Evolutionary conservation across 805 yeast species (phyloP).

Genomic region (Komagataella kurtzmanii): DNA sequence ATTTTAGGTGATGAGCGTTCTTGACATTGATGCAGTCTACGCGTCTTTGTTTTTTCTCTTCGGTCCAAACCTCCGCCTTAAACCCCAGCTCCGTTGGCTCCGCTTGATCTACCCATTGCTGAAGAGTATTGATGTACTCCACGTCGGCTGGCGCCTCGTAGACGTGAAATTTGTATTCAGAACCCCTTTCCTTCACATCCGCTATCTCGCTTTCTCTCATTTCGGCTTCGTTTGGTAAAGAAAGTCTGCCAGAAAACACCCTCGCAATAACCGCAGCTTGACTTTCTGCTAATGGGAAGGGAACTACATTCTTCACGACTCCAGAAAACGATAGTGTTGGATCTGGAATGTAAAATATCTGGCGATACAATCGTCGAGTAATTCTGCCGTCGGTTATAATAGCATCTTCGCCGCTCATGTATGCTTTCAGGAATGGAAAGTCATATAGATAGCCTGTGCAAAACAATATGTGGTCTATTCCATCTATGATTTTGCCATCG

Average conservation of each 20-base stretch:
- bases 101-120: constrained; percentile 20
- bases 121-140: constrained; percentile 36
- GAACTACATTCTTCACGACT: constrained; percentile 29
- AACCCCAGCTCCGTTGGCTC: constrained; percentile 18
- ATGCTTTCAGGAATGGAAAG: constrained; percentile 42
- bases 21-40: no score
- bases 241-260: constrained; percentile 25
- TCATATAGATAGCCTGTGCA: constrained; percentile 68
- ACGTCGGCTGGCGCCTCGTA: constrained; percentile 44
- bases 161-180: constrained; percentile 35
- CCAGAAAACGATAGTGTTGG: constrained; percentile 30
- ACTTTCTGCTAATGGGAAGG: constrained; percentile 35
- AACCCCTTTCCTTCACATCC: constrained; percentile 28
- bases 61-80: constrained; percentile 17
- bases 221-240: constrained; percentile 22
- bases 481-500: constrained; percentile 31
- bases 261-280: constrained; percentile 31
- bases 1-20: no score
- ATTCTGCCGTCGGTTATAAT: constrained; percentile 20
- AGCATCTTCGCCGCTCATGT: constrained; percentile 12
- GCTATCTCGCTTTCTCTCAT: constrained; percentile 20
- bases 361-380: constrained; percentile 27
- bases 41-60: constrained; percentile 7
- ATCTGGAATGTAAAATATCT: constrained; percentile 31
- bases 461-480: constrained; percentile 46